Percentiles rank a stretch among this genome's conserved stretches.
These are phyloP conservation scores for Hansfordia pulvinata DNA, from an alignment of 2,329 filamentous ascomycete genomes.

Conservation along the genomic window DNA sequence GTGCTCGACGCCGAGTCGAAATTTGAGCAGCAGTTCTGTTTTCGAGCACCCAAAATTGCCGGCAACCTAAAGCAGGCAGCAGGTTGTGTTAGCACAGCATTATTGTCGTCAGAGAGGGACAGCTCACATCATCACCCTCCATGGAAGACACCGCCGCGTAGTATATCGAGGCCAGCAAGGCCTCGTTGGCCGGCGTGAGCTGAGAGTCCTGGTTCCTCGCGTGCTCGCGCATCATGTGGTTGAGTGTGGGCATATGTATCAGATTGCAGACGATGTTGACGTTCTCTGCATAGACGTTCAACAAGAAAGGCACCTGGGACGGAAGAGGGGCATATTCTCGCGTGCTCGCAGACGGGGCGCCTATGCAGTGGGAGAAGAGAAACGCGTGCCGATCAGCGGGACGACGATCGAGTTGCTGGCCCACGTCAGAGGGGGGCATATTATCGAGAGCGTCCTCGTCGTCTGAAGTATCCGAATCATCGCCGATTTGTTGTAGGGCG, in stretches of 20 bases:
- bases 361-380: conserved; percentile 32
- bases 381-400: conserved; percentile 34
- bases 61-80: conserved; percentile 11
- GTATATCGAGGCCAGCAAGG: conserved; percentile 42
- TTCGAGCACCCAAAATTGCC: conserved; percentile 25
- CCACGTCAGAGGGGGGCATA: conserved; percentile 15
- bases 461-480: conserved; percentile 23
- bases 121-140: conserved; percentile 40
- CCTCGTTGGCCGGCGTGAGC: conserved; percentile 30
- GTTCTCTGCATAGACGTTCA: conserved; percentile 36
- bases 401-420: conserved; percentile 17
- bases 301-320: conserved; percentile 38
- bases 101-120: not conserved
- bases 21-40: conserved; percentile 21
- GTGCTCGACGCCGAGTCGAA: conserved; percentile 27
- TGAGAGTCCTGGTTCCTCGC: conserved; percentile 15
- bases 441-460: conserved; percentile 18
- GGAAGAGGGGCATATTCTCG: conserved; percentile 33
- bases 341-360: conserved; percentile 14
- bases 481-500: conserved; percentile 15
- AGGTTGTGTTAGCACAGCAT: not conserved
- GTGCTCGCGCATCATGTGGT: conserved; percentile 20
- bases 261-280: conserved; percentile 29
- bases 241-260: conserved; percentile 30
- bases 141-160: conserved; percentile 40